Conservation (phyloP, 2,329 filamentous ascomycete species). For the Akanthomyces dipterigenus region DNA sequence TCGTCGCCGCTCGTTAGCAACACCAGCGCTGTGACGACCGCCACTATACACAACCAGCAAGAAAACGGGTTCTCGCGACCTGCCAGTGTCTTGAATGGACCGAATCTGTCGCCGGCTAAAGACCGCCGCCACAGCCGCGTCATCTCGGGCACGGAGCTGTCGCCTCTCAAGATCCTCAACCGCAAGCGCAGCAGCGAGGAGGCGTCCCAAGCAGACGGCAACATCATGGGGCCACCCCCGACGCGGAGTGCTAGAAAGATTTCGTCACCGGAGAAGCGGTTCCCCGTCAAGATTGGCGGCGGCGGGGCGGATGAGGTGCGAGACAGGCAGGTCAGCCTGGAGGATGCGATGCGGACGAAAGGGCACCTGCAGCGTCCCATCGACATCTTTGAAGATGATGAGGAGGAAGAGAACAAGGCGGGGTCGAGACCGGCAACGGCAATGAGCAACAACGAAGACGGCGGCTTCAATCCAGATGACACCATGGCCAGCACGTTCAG, state of each 20-base stretch:
- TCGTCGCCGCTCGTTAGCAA: slow-evolving; percentile 41
- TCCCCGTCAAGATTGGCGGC: slow-evolving; percentile 51
- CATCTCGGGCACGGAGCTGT: slow-evolving; percentile 50
- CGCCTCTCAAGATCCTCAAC: slow-evolving; percentile 49
- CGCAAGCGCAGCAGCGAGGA: slow-evolving; percentile 21
- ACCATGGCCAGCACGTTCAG: slow-evolving; percentile 78
- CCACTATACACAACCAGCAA: neutral
- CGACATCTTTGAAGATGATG: slow-evolving; percentile 55
- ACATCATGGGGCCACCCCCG: slow-evolving; percentile 20
- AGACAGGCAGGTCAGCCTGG: slow-evolving; percentile 38
- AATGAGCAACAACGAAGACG: slow-evolving; percentile 26
- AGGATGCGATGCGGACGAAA: slow-evolving; percentile 49
- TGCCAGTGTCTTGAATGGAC: neutral
- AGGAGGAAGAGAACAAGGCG: slow-evolving; percentile 16
- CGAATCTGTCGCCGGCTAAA: slow-evolving; percentile 34
- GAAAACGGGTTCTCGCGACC: neutral
- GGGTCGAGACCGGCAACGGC: slow-evolving; percentile 18
- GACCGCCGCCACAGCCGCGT: slow-evolving; percentile 47
- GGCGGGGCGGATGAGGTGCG: slow-evolving; percentile 14
- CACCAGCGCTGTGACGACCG: slow-evolving; percentile 32
- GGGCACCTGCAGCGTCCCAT: slow-evolving; percentile 52
- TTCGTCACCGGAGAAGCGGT: slow-evolving; percentile 47
- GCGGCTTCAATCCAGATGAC: slow-evolving; percentile 51
- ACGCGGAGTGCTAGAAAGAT: slow-evolving; percentile 40
- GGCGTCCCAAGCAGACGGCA: neutral